Base-by-base conservation (phyloP, 108 stramenopile genomes). In the Cyclotella sp. region DNA sequence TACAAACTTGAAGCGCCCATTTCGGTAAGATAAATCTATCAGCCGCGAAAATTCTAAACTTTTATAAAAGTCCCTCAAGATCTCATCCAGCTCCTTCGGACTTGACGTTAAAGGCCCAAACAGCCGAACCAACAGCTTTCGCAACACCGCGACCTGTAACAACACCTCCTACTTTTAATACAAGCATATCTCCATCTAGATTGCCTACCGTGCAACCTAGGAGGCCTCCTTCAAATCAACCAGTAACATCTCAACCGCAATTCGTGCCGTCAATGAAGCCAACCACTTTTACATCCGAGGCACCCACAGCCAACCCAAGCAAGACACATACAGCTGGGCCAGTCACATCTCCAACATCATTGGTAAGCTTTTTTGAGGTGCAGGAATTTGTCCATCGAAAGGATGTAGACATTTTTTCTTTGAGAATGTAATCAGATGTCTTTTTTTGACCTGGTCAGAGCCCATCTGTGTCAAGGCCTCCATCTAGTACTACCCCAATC, bases 221-320 rank as follows among this genome's bases (percentile, higher is more conserved):
- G 6, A 49, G 9, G 2, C 47, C 47, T 49, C 47, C 47, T 49
- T n/a, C 47, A 3, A n/a, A 3, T 9, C 18, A n/a, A n/a, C 47
- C 47, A 49, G 47, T 49, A n/a, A 49, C 47, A n/a, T 49, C 47
- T 49, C 47, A 49, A 9, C 47, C 47, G n/a, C 47, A 49, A 9
- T 3, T n/a, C n/a, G 3, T n/a, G 47, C 44, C 44, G 11, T 45
- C 44, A 45, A 45, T 45, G 44, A 45, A 13, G 9, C 44, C 44
- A 45, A 45, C 11, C 44, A 45, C 13, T 12, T 45, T n/a, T n/a
- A n/a, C n/a, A n/a, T n/a, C n/a, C n/a, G n/a, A n/a, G n/a, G n/a
- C n/a, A n/a, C n/a, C n/a, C n/a, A n/a, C n/a, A n/a, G n/a, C n/a
- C n/a, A n/a, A n/a, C n/a, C n/a, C n/a, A n/a, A n/a, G n/a, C n/a